Conservation (phyloP, 1,139 yeast species). For the Blastobotrys serpentis region DNA sequence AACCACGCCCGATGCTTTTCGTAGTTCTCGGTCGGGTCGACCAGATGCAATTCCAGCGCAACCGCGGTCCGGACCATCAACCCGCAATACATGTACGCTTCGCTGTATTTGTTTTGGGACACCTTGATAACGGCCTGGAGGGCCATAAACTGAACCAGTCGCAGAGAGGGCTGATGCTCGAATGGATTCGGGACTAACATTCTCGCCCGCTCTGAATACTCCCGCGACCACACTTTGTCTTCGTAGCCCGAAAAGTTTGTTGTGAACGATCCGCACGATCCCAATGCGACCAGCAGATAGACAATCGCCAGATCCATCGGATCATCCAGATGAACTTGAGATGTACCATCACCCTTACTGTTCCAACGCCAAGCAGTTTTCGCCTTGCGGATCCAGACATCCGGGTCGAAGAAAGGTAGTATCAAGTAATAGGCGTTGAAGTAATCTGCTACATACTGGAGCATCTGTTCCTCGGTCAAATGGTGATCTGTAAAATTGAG, state of each 20-base stretch:
- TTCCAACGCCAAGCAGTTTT: slow-evolving; percentile 24
- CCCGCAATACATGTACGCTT: slow-evolving; percentile 22
- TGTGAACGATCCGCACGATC: slow-evolving; percentile 19
- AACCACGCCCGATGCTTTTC: slow-evolving; percentile 25
- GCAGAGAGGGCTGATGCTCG: slow-evolving; percentile 18
- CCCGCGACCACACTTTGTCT: slow-evolving; percentile 25
- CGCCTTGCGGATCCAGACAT: slow-evolving; percentile 26
- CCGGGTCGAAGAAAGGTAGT: slow-evolving; percentile 27
- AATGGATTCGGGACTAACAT: slow-evolving; percentile 23
- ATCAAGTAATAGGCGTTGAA: slow-evolving; percentile 23
- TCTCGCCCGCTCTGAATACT: slow-evolving; percentile 22
- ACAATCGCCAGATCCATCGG: slow-evolving; percentile 26
- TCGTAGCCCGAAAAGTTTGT: slow-evolving; percentile 22
- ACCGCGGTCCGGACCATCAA: slow-evolving; percentile 21
- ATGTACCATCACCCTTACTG: slow-evolving; percentile 19
- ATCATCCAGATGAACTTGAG: slow-evolving; percentile 1
- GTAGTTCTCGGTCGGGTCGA: slow-evolving; percentile 19
- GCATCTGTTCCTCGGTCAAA: slow-evolving; percentile 30
- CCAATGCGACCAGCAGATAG: slow-evolving; percentile 27
- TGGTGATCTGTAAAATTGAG: slow-evolving; percentile 9
- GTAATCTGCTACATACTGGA: slow-evolving; percentile 25
- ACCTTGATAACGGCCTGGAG: slow-evolving; percentile 21
- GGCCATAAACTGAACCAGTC: slow-evolving; percentile 23
- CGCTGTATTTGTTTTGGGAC: slow-evolving; percentile 21
- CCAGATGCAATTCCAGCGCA: slow-evolving; percentile 22